Evolutionary conservation across 1,284 basidiomycete species (phyloP).

Genomic region (Malassezia obtusa): DNA sequence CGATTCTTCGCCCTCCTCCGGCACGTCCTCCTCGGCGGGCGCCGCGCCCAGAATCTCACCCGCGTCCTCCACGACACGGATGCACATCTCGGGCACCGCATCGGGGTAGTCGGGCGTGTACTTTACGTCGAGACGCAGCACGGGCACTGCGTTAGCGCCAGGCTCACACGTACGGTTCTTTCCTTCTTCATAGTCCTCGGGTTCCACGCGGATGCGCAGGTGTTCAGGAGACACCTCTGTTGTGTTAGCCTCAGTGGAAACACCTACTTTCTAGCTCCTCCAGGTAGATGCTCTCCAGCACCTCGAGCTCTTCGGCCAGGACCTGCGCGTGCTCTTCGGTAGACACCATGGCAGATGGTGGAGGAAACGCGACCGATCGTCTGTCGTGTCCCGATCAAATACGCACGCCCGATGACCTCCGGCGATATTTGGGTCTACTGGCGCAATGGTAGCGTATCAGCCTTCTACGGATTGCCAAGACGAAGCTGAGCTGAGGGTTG

Average conservation of each 20-base stretch:
- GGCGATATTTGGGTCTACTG: constrained; percentile 19
- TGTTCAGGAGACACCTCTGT: constrained; percentile 74
- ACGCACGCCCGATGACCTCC: not conserved
- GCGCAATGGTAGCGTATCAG: constrained; percentile 24
- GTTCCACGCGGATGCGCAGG: constrained; percentile 75
- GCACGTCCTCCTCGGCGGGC: constrained; percentile 11
- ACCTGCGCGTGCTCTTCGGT: constrained; percentile 50
- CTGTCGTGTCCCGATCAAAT: too few species aligned
- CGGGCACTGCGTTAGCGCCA: constrained; percentile 17
- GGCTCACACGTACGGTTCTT: constrained; percentile 2
- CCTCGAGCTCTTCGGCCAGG: constrained; percentile 74
- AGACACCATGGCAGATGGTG: constrained; percentile 21
- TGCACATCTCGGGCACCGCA: constrained; percentile 62
- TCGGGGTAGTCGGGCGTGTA: constrained; percentile 67
- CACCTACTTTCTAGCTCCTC: constrained; percentile 80
- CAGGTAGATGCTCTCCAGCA: constrained; percentile 89
- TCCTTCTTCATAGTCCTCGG: constrained; percentile 58
- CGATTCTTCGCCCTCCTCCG: not conserved
- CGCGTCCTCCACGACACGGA: constrained; percentile 57
- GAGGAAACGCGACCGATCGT: not conserved
- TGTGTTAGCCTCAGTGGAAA: constrained; percentile 52
- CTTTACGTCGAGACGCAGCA: constrained; percentile 57
- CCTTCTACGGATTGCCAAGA: constrained; percentile 11
- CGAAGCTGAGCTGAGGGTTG: constrained; percentile 16
- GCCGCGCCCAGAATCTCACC: constrained; percentile 21